A percentile compares a stretch with the other conserved stretches of the same genome.
Evolutionary conservation across 2,329 filamentous ascomycete genomes (phyloP).

Genomic region (Colletotrichum destructivum): DNA sequence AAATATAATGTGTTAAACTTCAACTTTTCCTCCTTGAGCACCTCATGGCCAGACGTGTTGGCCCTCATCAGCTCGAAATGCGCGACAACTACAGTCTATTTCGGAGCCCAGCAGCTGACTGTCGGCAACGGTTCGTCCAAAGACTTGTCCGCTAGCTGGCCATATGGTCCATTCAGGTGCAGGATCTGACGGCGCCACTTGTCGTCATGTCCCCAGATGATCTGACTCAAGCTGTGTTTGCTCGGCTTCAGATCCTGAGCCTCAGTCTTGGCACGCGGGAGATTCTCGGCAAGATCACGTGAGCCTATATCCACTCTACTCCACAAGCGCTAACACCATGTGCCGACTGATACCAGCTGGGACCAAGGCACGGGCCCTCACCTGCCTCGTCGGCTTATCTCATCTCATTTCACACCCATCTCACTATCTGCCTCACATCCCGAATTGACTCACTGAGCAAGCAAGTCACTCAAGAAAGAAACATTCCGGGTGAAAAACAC

Average conservation of each 20-base stretch:
- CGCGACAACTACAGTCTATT: no score
- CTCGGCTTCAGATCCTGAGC: no score
- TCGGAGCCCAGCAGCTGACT: no score
- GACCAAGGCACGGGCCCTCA: not conserved
- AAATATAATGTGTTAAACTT: slow-evolving; percentile 21
- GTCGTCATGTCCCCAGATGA: not conserved
- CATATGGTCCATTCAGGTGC: no score
- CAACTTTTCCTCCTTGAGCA: not conserved
- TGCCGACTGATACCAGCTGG: no score
- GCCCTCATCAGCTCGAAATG: not conserved
- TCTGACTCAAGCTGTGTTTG: not conserved
- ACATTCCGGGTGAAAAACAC: not conserved
- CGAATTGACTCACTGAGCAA: not conserved
- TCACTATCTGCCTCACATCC: not conserved
- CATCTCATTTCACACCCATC: not conserved
- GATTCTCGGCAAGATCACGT: not conserved
- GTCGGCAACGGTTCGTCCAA: not conserved
- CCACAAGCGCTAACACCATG: not conserved
- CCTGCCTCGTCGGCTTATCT: slow-evolving; percentile 3
- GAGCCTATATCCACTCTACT: accelerated
- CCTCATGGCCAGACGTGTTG: not conserved
- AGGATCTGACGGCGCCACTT: not conserved
- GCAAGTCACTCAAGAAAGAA: no score
- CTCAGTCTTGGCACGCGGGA: not conserved
- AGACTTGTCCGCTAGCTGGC: not conserved